Evolutionary conservation across 2,329 filamentous ascomycete genomes (phyloP).

Genomic region (Hymenotorrendiella dingleyae): DNA sequence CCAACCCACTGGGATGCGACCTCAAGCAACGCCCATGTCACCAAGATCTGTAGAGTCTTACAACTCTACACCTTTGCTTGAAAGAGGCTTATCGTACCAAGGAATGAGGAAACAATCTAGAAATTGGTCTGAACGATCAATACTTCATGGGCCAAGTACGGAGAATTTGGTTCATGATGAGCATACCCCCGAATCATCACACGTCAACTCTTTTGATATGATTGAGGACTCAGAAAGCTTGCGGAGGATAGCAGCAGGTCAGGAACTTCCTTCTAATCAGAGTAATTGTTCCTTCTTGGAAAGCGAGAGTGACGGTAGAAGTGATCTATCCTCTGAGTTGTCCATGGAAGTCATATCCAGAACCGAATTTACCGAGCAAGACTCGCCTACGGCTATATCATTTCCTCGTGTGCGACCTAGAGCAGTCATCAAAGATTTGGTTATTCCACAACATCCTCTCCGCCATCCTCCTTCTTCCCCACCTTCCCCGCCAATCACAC

Average conservation of each 20-base stretch:
- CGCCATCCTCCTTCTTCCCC: constrained; percentile 39
- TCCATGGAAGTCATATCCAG: constrained; percentile 42
- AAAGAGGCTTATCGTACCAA: constrained; percentile 56
- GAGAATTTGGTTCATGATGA: constrained; percentile 23
- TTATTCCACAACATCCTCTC: constrained; percentile 22
- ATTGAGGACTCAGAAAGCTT: constrained; percentile 49
- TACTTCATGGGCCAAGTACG: constrained; percentile 45
- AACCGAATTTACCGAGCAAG: constrained; percentile 27
- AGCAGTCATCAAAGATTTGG: constrained; percentile 22
- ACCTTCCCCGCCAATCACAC: constrained; percentile 42
- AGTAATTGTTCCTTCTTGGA: constrained; percentile 33
- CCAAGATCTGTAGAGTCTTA: constrained; percentile 68
- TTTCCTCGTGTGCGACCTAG: constrained; percentile 29
- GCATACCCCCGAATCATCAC: constrained; percentile 27
- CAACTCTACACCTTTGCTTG: constrained; percentile 69
- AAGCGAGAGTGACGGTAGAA: constrained; percentile 34
- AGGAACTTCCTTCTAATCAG: constrained; percentile 15
- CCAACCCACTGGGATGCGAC: constrained; percentile 20
- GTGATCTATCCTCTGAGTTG: constrained; percentile 58
- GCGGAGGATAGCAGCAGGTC: constrained; percentile 16
- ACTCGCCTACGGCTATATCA: constrained; percentile 29
- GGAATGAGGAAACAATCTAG: constrained; percentile 37
- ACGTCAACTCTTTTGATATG: constrained; percentile 47
- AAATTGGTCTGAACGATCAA: constrained; percentile 50
- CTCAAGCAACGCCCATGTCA: constrained; percentile 39